Conservation (phyloP, 345 rosid genomes). For the Eutrema japonicum region DNA sequence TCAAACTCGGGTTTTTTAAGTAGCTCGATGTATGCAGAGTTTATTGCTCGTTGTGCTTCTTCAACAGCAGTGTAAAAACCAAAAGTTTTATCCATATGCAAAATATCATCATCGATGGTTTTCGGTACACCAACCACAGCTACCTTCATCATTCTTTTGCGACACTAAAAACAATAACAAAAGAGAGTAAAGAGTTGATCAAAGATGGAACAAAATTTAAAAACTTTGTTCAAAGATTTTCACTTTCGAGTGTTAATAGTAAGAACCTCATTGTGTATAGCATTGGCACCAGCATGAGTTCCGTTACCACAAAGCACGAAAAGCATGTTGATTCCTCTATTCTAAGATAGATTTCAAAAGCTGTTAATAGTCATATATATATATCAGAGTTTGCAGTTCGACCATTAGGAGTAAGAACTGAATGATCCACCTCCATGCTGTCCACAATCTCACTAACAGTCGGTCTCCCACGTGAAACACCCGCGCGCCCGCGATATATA, state of each 20-base stretch:
- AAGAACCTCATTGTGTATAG: constrained; percentile 75
- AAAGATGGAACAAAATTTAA: not conserved
- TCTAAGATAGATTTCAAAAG: constrained; percentile 45
- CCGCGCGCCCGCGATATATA: constrained; percentile 5
- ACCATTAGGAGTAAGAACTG: constrained; percentile 43
- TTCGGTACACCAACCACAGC: constrained; percentile 99
- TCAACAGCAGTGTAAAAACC: constrained; percentile 99
- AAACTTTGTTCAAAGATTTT: not conserved
- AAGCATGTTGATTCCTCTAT: constrained; percentile 89
- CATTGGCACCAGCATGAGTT: constrained; percentile 92
- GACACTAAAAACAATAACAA: constrained; percentile 55
- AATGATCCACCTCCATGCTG: constrained; percentile 63
- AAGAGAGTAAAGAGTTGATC: not conserved
- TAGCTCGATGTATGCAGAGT: constrained; percentile 98
- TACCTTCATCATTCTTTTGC: constrained; percentile 68
- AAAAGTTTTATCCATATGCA: constrained; percentile 97
- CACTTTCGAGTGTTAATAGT: too few relatives aligned
- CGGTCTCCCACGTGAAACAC: constrained; percentile 79
- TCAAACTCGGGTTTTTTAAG: too few relatives aligned
- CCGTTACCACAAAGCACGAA: constrained; percentile 91
- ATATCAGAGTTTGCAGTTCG: constrained; percentile 46
- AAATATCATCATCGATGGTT: constrained; percentile 94
- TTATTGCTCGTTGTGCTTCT: constrained; percentile 96
- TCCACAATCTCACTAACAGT: constrained; percentile 65
- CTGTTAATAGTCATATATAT: not conserved